Percentiles rank a stretch among this genome's conserved stretches.
Evolutionary conservation across 2,329 filamentous ascomycete genomes (phyloP).

Genomic region (Cladosporium colombiae): DNA sequence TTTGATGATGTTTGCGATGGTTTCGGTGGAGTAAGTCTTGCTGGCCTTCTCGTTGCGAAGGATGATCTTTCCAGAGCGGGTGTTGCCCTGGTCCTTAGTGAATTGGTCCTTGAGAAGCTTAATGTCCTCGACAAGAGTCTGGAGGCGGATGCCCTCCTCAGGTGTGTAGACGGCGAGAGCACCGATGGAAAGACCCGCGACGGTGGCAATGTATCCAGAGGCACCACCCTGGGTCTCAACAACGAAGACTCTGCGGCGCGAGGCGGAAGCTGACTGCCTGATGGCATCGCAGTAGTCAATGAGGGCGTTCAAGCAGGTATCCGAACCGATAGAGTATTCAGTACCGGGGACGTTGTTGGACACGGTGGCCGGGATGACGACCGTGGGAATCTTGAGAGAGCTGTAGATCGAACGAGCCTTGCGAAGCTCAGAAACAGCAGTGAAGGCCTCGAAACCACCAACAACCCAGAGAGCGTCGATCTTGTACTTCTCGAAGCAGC

Average conservation of each 20-base stretch:
- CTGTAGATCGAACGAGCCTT: conserved; percentile 76
- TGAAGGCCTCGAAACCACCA: conserved; percentile 96
- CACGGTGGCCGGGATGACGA: conserved; percentile 90
- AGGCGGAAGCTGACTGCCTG: conserved; percentile 93
- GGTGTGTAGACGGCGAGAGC: conserved; percentile 94
- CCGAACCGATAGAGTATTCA: conserved; percentile 93
- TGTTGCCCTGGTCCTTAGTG: conserved; percentile 79
- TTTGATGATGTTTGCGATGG: conserved; percentile 93
- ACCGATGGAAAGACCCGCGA: conserved; percentile 88
- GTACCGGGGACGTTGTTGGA: conserved; percentile 98
- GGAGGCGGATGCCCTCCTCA: conserved; percentile 90
- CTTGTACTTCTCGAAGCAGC: conserved; percentile 79
- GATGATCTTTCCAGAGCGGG: conserved; percentile 87
- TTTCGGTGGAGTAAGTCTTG: conserved; percentile 84
- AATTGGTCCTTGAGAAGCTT: conserved; percentile 86
- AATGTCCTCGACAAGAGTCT: conserved; percentile 90
- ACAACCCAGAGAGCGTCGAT: conserved; percentile 87
- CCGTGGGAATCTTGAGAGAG: conserved; percentile 88
- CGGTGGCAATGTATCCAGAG: conserved; percentile 89
- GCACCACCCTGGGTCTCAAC: conserved; percentile 96
- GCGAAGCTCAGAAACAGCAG: conserved; percentile 82
- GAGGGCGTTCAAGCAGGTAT: conserved; percentile 94
- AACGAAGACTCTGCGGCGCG: conserved; percentile 90
- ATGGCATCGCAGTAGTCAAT: conserved; percentile 97
- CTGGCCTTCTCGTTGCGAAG: conserved; percentile 96